These are phyloP conservation scores for Tirmania nivea DNA, from an alignment of 495 filamentous ascomycete genomes.

Conservation along the genomic window DNA sequence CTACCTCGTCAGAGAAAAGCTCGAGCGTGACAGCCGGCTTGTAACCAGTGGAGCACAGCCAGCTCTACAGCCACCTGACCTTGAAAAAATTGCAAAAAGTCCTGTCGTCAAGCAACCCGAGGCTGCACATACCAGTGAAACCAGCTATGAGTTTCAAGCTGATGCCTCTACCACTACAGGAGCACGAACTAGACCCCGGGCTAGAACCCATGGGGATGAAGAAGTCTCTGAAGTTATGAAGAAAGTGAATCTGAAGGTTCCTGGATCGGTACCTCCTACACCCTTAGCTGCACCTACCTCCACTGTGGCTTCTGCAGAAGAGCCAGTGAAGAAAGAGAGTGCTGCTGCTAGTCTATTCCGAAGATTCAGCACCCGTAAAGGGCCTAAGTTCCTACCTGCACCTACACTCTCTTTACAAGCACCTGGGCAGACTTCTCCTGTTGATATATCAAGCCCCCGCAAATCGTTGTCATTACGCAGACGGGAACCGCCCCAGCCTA, in stretches of 20 bases:
- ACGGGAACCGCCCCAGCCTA: constrained; percentile 34
- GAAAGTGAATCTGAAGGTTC: constrained; percentile 38
- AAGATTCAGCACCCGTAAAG: constrained; percentile 70
- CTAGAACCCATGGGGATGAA: constrained; percentile 88
- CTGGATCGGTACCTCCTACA: constrained; percentile 24
- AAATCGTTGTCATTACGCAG: constrained; percentile 69
- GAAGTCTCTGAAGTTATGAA: constrained; percentile 60
- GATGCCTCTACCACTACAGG: constrained; percentile 39
- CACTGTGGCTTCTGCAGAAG: constrained; percentile 19
- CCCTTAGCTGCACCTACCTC: constrained; percentile 32
- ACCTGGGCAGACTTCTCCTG: constrained; percentile 38
- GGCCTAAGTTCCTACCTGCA: constrained; percentile 23
- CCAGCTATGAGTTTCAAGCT: constrained; percentile 59
- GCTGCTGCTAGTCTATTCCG: constrained; percentile 69
- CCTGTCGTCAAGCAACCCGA: constrained; percentile 32
- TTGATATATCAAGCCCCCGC: constrained; percentile 37
- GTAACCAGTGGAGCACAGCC: constrained; percentile 8
- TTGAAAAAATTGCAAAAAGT: constrained; percentile 9
- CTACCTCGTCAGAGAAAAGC: constrained; percentile 85
- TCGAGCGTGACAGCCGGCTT: constrained; percentile 46
- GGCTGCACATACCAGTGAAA: constrained; percentile 76
- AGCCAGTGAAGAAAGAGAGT: constrained; percentile 67
- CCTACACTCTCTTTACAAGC: constrained; percentile 19
- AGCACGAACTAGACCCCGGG: constrained; percentile 58
- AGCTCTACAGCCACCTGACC: constrained; percentile 8